Conservation (phyloP, 2,329 filamentous ascomycete species). For the Trichoderma pleuroti region DNA sequence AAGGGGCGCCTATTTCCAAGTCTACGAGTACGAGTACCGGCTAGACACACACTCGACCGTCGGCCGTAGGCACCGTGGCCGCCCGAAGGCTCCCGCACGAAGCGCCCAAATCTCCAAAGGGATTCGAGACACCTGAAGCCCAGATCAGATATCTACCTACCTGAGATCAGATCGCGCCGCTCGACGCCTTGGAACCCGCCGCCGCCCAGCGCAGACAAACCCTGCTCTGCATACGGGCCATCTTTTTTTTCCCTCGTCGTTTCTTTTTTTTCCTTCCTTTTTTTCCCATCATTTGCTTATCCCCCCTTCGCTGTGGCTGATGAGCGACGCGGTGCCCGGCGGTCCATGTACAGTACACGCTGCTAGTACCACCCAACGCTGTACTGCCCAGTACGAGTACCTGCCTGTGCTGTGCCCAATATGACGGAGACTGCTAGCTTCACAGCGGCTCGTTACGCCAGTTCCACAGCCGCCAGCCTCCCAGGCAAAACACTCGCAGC, state of each 20-base stretch:
- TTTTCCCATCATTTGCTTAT: background rate
- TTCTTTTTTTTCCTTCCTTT: constrained; percentile 2
- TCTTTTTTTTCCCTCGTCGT: background rate
- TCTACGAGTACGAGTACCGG: background rate
- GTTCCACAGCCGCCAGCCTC: constrained; percentile 19
- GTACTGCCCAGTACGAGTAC: constrained; percentile 1
- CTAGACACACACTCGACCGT: constrained; percentile 10
- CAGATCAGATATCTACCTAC: background rate
- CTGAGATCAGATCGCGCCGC: background rate
- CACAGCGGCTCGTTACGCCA: constrained; percentile 18
- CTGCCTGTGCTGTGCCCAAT: constrained; percentile 4
- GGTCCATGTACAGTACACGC: constrained; percentile 11
- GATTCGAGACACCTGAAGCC: background rate
- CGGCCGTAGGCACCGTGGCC: constrained; percentile 3
- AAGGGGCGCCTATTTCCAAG: constrained; percentile 17
- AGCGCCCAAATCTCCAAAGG: background rate
- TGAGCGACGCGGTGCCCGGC: constrained; percentile 7
- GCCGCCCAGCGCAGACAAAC: background rate
- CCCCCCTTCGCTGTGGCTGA: constrained; percentile 9
- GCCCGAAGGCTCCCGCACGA: background rate
- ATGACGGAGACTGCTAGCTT: constrained; percentile 22
- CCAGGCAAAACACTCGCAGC: constrained; percentile 16
- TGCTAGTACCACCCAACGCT: constrained; percentile 3
- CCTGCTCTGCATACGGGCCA: background rate
- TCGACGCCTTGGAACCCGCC: background rate